Percentiles rank a stretch among this genome's conserved stretches.
These are phyloP conservation scores for Debaryomycetaceae sp. DNA, from an alignment of 1,139 yeast species.

Conservation along the genomic window DNA sequence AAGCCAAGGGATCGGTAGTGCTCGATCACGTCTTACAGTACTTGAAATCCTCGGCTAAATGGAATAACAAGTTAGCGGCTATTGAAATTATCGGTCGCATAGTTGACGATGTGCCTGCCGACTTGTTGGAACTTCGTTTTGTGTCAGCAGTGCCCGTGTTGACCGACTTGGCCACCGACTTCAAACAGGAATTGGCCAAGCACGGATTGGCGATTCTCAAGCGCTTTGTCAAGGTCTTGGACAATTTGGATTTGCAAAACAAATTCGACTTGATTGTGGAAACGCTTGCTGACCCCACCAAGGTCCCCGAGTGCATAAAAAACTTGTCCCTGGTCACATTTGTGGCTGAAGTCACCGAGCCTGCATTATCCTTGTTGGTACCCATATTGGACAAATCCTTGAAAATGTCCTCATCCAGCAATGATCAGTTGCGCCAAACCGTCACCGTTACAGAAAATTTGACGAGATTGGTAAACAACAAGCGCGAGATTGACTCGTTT, in stretches of 20 bases:
- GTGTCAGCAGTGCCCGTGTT: constrained; percentile 72
- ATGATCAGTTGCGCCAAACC: constrained; percentile 92
- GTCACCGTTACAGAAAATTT: constrained; percentile 93
- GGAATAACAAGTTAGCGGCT: constrained; percentile 86
- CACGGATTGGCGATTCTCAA: constrained; percentile 66
- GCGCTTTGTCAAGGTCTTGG: constrained; percentile 69
- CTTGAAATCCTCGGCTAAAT: constrained; percentile 75
- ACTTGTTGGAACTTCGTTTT: constrained; percentile 73
- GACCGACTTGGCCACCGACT: constrained; percentile 85
- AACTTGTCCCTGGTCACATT: constrained; percentile 88
- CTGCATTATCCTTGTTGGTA: constrained; percentile 79
- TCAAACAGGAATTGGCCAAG: constrained; percentile 90
- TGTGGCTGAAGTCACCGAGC: constrained; percentile 97
- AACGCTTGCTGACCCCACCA: constrained; percentile 81
- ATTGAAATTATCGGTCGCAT: constrained; percentile 62
- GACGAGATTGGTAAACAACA: constrained; percentile 90
- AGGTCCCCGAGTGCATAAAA: constrained; percentile 83
- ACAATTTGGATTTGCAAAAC: constrained; percentile 83
- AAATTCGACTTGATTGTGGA: constrained; percentile 78
- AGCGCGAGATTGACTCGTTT: constrained; percentile 78
- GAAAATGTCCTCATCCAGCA: constrained; percentile 81
- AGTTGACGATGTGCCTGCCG: constrained; percentile 73
- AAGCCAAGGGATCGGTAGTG: constrained; percentile 64
- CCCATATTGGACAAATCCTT: constrained; percentile 90
- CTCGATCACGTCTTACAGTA: constrained; percentile 52